A percentile compares a stretch with the other conserved stretches of the same genome.
These are phyloP conservation scores for Incumbomyces delicatus DNA, from an alignment of 2,329 filamentous ascomycete genomes.

Conservation along the genomic window DNA sequence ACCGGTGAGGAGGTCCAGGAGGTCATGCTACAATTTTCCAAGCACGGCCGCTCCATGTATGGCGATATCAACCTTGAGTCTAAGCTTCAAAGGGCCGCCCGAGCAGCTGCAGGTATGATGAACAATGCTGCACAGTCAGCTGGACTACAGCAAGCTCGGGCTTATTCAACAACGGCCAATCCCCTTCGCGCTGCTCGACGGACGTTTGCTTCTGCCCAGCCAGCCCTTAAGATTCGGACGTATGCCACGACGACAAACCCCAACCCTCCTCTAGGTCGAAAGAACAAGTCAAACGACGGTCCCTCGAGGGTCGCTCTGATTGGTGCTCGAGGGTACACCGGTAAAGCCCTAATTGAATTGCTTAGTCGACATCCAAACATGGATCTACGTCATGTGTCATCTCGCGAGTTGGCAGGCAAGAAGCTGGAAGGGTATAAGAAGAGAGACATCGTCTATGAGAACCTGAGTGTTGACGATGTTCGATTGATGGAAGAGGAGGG, in stretches of 20 bases:
- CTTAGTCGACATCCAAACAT: slow-evolving; percentile 81
- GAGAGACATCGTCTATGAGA: slow-evolving; percentile 85
- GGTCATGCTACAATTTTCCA: slow-evolving; percentile 74
- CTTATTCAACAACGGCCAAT: slow-evolving; percentile 52
- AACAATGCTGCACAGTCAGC: slow-evolving; percentile 36
- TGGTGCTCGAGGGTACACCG: slow-evolving; percentile 87
- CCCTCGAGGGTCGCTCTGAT: slow-evolving; percentile 78
- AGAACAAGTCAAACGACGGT: slow-evolving; percentile 72
- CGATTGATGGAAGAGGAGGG: slow-evolving; percentile 72
- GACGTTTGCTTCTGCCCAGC: slow-evolving; percentile 21
- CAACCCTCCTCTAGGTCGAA: slow-evolving; percentile 79
- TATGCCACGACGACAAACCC: slow-evolving; percentile 57
- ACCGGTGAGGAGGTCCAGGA: slow-evolving; percentile 70
- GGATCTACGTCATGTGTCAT: slow-evolving; percentile 85
- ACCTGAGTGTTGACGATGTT: slow-evolving; percentile 76
- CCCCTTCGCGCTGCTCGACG: slow-evolving; percentile 27
- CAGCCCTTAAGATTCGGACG: slow-evolving; percentile 27
- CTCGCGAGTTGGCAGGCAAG: slow-evolving; percentile 80
- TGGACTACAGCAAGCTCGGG: slow-evolving; percentile 52
- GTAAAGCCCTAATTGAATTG: slow-evolving; percentile 78
- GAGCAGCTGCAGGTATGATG: slow-evolving; percentile 51
- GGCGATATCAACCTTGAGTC: slow-evolving; percentile 81
- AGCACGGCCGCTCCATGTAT: slow-evolving; percentile 76
- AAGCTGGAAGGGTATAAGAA: slow-evolving; percentile 84
- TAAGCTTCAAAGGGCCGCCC: slow-evolving; percentile 68